Evolutionary conservation across 371 early-diverging fungal genomes (phyloP), one percentile per base, ranked within the genome.

Genomic region (Polyrhizophydium stewartii): DNA sequence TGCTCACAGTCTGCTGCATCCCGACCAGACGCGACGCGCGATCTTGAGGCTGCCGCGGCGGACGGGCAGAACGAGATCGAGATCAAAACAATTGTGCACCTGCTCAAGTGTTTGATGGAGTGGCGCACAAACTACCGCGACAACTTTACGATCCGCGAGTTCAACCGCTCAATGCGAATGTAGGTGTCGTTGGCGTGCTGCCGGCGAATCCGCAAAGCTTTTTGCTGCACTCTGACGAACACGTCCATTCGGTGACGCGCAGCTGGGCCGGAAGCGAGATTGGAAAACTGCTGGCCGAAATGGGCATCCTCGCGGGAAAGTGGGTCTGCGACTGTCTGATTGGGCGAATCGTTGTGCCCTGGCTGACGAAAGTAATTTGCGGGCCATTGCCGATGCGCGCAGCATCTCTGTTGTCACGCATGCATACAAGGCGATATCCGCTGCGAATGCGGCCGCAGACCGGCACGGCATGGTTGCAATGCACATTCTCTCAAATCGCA

Each of bases 71-170:
- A 53, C 3, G 30, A 32, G 45, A 5, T 35, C 7, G 7, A 35
- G 35, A 35, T 35, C 35, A 3, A 35, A 7, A 35, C 35, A 13
- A 35, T 53, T 35, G 35, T 7, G 16, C 27, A 12, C 32, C 5
- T 53, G 53, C 30, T 53, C 25, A 53, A 25, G 24, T 12, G 3
- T 16, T 30, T 53, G 10, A 5, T 30, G 6, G 27, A 6, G 21
- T 53, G 6, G 12, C 53, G 6, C n/a, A 16, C 5, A 5, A n/a
- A 7, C 30, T 12, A 32, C 25, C 32, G 35, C 6, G 12, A 31
- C 19, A n/a, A n/a, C 19, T 53, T 53, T n/a, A 53, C 25, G 21
- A 31, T 53, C 53, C 53, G n/a, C 24, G 53, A 53, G 19, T 53
- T 53, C n/a, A 16, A 30, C 24, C 30, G 24, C 5, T 53, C 53